phyloP scores from a whole-genome alignment of 805 yeast species.

The Candida ipomoeae region DNA sequence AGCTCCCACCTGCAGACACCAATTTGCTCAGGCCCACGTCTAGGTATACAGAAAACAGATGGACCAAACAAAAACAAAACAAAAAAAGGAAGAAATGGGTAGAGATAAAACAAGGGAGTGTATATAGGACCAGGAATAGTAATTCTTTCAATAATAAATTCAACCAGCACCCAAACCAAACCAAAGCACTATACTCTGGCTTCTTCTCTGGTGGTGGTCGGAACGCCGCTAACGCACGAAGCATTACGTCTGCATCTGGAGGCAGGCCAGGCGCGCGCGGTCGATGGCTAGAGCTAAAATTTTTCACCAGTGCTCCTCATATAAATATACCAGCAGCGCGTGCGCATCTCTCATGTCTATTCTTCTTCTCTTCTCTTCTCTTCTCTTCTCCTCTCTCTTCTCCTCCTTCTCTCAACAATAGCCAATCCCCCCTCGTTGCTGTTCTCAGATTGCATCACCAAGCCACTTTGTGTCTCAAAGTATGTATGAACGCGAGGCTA shows the following conservation, averaged over 20 bases:
- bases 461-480: slow-evolving; percentile 14
- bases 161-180: no score
- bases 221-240: slow-evolving; percentile 9
- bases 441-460: slow-evolving; percentile 17
- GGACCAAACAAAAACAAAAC: no score
- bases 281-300: slow-evolving; percentile 5
- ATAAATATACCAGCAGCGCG: slow-evolving; percentile 11
- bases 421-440: slow-evolving; percentile 18
- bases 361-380: slow-evolving; percentile 6
- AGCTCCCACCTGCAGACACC: neutral
- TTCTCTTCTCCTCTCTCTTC: slow-evolving; percentile 18
- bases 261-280: slow-evolving; percentile 6
- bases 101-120: no score
- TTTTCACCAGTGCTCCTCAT: slow-evolving; percentile 8
- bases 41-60: no score
- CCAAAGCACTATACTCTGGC: no score
- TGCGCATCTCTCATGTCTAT: slow-evolving; percentile 3
- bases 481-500: slow-evolving; percentile 13
- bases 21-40: neutral
- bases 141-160: no score
- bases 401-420: slow-evolving; percentile 36
- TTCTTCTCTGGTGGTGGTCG: neutral
- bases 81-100: no score
- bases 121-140: no score
- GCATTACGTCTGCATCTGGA: slow-evolving; percentile 12